Evolutionary conservation across 2,329 filamentous ascomycete species (phyloP), one percentile per base, ranked within the genome.

Genomic region (Scolecobasidium constrictum): DNA sequence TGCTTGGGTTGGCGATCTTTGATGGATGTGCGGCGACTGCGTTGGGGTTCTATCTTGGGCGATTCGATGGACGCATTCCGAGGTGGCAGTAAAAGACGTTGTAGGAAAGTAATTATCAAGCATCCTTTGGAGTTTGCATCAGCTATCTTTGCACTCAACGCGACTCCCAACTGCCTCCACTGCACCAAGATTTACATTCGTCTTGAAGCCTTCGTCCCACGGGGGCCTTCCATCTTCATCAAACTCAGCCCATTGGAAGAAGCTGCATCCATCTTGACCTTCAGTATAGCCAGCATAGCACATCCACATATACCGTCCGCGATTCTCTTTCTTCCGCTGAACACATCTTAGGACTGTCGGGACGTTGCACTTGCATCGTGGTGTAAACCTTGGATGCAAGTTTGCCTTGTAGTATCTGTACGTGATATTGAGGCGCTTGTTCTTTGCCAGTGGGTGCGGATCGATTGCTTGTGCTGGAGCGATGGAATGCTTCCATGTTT

Each of bases 401-500:
- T 71, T 78, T 13, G 77, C 68, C 37, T 83, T 80, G 61, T 94
- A 96, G 63, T 85, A 81, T 5, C 92, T 78, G 61, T 95, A 98
- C 0, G 92, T 98, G 57, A 98, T 75, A 56, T 96, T 96, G 52
- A 98, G 88, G 33, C 92, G 74, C 49, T 77, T 80, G 52, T 79
- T 87, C 1, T 81, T 82, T 0, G 88, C 75, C 1, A 94, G 58
- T 0, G 88, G 86, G 58, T 98, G 92, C 1, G 86, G 86, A 47
- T 87, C 82, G 46, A 96, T 83, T 3, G 80, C 77, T 38, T 72
- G 69, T 0, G 83, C 80, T 0, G 87, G 83, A 0, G 78, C 71
- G 35, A 98, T 83, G 50, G 77, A 75, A 60, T 98, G 92, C 60
- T 95, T 96, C 87, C 87, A 96, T 56, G 84, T 81, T 56, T 96